Evolutionary conservation across 805 yeast genomes (phyloP), one percentile per base, ranked within the genome.

Genomic region (Candida andamanensis): DNA sequence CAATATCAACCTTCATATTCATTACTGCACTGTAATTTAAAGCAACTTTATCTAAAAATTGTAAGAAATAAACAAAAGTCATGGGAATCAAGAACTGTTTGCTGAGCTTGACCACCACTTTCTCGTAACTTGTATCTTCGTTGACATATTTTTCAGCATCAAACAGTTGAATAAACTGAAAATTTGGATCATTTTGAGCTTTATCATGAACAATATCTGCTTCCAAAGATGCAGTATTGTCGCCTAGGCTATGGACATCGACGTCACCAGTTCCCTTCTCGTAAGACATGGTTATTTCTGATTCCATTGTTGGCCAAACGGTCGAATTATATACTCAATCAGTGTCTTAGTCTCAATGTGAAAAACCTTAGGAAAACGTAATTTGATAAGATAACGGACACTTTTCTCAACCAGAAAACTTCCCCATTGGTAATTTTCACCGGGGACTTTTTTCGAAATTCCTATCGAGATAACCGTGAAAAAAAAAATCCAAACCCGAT

Each of bases 1-100:
- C 21, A 33, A 55, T 41, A 28, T 56, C 63, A 16, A 44, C 52
- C 33, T 48, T 44, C 49, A 58, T 47, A 7, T 63, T 63, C 30
- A 56, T 53, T 12, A 63, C 58, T 17, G 57, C 55, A 35, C 56
- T 56, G 31, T 36, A 35, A 15, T 28, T 30, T 13, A 37, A 26
- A 3, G 25, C 24, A 3, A 44, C 35, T 39, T 47, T 15, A 41
- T 59, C 41, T 15, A 37, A 13, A 17, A 37, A 37, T 21, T 37
- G 40, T 9, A 32, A 16, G 17, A 21, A 21, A 17, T 37, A 37
- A 8, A 17, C 18, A 12, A 32, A 13, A 3, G 35, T 29, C 40
- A 37, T 38, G 9, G 29, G 32, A 10, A 40, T 15, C 17, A 44
- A 29, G 24, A 46, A 43, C 18, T 40, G 44, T 26, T 30, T 37